Percentiles rank a stretch among this genome's conserved stretches.
phyloP scores from a whole-genome alignment of 73 alveolate species.

The Paramecium octaurelia region DNA sequence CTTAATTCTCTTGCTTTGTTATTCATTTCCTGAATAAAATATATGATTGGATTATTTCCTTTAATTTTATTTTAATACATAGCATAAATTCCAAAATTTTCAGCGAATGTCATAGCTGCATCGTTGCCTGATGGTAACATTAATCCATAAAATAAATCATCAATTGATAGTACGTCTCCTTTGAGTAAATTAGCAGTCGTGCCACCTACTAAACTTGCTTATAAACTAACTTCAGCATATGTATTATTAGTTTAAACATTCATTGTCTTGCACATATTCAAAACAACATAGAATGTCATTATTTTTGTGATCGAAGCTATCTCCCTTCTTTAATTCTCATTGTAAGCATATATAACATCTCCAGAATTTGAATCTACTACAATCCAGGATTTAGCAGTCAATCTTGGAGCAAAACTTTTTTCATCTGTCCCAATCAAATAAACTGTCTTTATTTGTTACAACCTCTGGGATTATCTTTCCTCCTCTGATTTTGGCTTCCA shows the following conservation, averaged over 20 bases:
- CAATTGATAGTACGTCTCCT: slow-evolving; percentile 77
- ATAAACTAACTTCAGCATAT: slow-evolving; percentile 69
- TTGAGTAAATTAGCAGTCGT: slow-evolving; percentile 78
- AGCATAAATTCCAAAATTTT: slow-evolving; percentile 69
- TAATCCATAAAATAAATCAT: slow-evolving; percentile 79
- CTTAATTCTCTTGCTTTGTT: slow-evolving; percentile 74
- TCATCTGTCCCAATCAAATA: background rate
- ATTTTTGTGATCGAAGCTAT: slow-evolving; percentile 87
- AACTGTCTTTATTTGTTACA: background rate
- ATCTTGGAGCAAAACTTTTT: background rate
- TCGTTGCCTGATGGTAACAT: slow-evolving; percentile 78
- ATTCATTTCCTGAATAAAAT: slow-evolving; percentile 81
- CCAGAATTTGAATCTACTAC: slow-evolving; percentile 73
- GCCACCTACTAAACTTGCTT: slow-evolving; percentile 76
- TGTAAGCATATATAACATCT: slow-evolving; percentile 68
- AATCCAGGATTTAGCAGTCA: slow-evolving; percentile 63
- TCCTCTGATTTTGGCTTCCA: background rate
- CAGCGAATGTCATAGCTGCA: slow-evolving; percentile 70
- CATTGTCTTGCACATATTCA: slow-evolving; percentile 67
- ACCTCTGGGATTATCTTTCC: background rate
- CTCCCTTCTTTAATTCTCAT: slow-evolving; percentile 74
- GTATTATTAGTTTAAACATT: slow-evolving; percentile 67
- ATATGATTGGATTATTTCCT: slow-evolving; percentile 60
- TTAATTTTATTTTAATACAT: slow-evolving; percentile 37
- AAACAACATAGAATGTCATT: slow-evolving; percentile 78